Evolutionary conservation across 768 basidiomycete genomes (phyloP).

Genomic region (Tricholoma matsutake): DNA sequence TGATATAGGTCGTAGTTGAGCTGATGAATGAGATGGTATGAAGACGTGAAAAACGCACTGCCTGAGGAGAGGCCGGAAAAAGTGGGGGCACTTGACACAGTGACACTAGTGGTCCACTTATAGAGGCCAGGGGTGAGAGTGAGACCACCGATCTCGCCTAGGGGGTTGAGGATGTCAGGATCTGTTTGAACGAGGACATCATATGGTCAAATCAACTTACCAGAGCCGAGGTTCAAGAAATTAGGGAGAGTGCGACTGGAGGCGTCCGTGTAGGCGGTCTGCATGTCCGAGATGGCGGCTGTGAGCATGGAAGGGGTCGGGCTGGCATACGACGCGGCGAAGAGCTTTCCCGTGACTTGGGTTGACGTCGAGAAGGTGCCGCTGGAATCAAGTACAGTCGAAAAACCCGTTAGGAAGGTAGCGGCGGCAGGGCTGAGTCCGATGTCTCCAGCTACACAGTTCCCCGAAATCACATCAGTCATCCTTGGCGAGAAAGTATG

Average conservation of each 20-base stretch:
- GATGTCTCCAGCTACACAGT: conserved; percentile 14
- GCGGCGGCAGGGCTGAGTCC: conserved; percentile 20
- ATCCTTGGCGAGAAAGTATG: background rate
- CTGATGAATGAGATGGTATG: no score
- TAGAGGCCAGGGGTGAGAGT: no score
- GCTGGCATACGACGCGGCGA: conserved; percentile 16
- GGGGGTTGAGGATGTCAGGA: conserved; percentile 1
- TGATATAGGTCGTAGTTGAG: no score
- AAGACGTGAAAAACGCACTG: no score
- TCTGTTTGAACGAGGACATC: background rate
- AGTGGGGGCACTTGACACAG: no score
- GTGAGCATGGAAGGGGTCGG: conserved; percentile 21
- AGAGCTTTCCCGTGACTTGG: conserved; percentile 20
- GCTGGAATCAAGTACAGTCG: conserved; percentile 12
- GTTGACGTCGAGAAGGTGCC: conserved; percentile 18
- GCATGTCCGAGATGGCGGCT: conserved; percentile 19
- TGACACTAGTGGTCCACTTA: no score
- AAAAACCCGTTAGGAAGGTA: conserved; percentile 20
- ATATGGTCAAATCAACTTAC: conserved; percentile 6
- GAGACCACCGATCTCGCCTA: no score
- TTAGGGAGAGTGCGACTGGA: conserved; percentile 12
- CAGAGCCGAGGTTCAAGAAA: conserved; percentile 16
- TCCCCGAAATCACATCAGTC: background rate
- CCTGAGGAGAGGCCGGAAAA: no score
- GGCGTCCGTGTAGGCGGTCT: conserved; percentile 20